These are phyloP conservation scores for Tolypocladium nubicola DNA, from an alignment of 2,329 filamentous ascomycete genomes.

Conservation along the genomic window DNA sequence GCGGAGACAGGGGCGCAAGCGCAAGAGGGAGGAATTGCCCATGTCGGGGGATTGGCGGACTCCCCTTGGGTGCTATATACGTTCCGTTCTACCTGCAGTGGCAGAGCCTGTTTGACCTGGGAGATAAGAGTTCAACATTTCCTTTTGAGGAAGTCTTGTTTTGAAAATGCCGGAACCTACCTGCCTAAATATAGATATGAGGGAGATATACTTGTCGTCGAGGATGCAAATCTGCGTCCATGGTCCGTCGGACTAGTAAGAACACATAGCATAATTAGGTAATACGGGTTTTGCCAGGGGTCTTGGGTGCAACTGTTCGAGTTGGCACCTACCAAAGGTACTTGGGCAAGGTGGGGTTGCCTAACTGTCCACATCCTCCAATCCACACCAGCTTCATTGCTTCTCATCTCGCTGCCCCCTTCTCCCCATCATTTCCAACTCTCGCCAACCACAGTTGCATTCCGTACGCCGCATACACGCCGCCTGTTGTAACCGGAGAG, in stretches of 20 bases:
- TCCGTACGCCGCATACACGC: not conserved
- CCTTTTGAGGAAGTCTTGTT: not conserved
- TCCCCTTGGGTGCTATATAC: not conserved
- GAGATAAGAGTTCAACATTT: too few species aligned
- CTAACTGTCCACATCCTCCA: conserved; percentile 4
- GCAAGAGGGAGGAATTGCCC: not conserved
- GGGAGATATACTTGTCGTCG: not conserved
- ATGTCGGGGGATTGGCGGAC: not conserved
- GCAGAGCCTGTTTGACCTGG: not conserved
- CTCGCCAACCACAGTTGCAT: not conserved
- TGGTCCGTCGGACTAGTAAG: too few species aligned
- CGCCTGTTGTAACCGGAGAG: not conserved
- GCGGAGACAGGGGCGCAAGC: not conserved
- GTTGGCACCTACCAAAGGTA: too few species aligned
- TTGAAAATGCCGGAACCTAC: not conserved
- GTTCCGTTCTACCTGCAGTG: not conserved
- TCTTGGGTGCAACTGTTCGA: too few species aligned
- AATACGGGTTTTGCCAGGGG: too few species aligned
- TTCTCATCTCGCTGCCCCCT: not conserved
- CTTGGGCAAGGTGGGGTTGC: not conserved
- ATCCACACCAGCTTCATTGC: not conserved
- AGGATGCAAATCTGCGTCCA: not conserved
- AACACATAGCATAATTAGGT: too few species aligned
- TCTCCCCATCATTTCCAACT: not conserved
- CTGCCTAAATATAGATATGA: not conserved